Base-by-base conservation (phyloP, 2,329 filamentous ascomycete species). In the Chrysoporthe deuterocubensis region DNA sequence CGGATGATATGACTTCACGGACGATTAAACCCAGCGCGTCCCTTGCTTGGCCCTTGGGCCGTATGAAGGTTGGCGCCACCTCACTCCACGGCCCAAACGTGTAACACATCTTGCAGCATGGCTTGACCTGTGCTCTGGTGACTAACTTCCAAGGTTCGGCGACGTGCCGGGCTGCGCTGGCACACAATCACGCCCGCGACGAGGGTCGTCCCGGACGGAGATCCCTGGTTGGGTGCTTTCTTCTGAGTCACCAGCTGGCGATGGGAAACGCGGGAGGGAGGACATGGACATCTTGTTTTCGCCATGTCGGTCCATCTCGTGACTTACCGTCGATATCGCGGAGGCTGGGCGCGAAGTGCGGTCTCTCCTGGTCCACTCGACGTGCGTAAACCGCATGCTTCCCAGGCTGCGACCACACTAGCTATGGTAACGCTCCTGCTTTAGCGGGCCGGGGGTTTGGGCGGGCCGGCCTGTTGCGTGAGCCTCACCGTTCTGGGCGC, bases 391-490 rank as follows among this genome's bases (percentile, higher is more conserved):
- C 59, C 62, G 60, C 59, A 66, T 61, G 58, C 57, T 62, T 64
- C 57, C 65, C 64, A 62, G 62, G 60, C 67, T 46, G 11, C 42
- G 26, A 26, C 59, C 7, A 34, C 48, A n/a, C 14, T 61, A 6
- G 26, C 59, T 48, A 34, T 5, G 18, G 5, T 48, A 18, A 18
- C 18, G n/a, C 46, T 48, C 44, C 18, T 54, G 50, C 21, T 54
- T 54, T 54, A 54, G 50, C 40, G 59, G 40, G 37, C 59, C 59
- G 59, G 59, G 43, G 59, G 43, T 61, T 42, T 60, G 18, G 57
- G 48, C 65, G 67, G 52, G 58, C 67, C 59, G 63, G 58, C 60
- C 65, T 57, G 58, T 63, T 64, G 67, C 58, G 64, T 66, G 67
- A 60, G 57, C 65, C 65, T 37, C 65, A 62, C 60, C 65, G 16